A percentile compares a stretch with the other conserved stretches of the same genome.
Conservation (phyloP, 2,329 filamentous ascomycete species). For the Ophiostoma fasciatum region DNA sequence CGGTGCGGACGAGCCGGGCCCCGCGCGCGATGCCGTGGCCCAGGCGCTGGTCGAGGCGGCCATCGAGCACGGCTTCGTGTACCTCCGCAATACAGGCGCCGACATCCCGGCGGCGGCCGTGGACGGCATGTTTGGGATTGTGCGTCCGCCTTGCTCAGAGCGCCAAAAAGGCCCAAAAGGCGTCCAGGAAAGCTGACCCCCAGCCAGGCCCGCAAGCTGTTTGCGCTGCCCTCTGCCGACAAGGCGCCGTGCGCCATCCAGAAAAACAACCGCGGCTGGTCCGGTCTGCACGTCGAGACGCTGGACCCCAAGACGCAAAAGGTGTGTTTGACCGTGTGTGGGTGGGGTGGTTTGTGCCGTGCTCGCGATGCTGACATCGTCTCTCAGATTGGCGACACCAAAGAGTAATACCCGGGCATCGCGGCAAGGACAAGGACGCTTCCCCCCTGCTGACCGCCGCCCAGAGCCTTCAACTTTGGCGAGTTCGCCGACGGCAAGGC, state of each 20-base stretch:
- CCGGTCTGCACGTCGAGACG: slow-evolving; percentile 74
- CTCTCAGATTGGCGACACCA: slow-evolving; percentile 61
- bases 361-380: neutral
- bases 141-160: no score
- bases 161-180: no score
- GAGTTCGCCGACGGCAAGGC: slow-evolving; percentile 55
- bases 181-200: no score
- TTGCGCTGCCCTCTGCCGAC: slow-evolving; percentile 52
- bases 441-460: neutral
- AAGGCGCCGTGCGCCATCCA: slow-evolving; percentile 64
- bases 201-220: slow-evolving; percentile 53
- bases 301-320: slow-evolving; percentile 72
- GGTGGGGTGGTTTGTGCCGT: no score
- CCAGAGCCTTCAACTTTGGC: slow-evolving; percentile 82
- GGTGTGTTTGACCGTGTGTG: no score
- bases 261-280: slow-evolving; percentile 77
- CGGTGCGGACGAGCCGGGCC: slow-evolving; percentile 28
- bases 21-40: slow-evolving; percentile 30
- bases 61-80: slow-evolving; percentile 74
- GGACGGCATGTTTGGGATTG: slow-evolving; percentile 57
- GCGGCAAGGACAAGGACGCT: no score
- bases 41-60: slow-evolving; percentile 66
- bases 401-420: no score
- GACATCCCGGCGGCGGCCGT: slow-evolving; percentile 55
- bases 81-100: slow-evolving; percentile 59